Evolutionary conservation across 2,329 filamentous ascomycete genomes (phyloP).

Genomic region (Pseudocercospora ulei): DNA sequence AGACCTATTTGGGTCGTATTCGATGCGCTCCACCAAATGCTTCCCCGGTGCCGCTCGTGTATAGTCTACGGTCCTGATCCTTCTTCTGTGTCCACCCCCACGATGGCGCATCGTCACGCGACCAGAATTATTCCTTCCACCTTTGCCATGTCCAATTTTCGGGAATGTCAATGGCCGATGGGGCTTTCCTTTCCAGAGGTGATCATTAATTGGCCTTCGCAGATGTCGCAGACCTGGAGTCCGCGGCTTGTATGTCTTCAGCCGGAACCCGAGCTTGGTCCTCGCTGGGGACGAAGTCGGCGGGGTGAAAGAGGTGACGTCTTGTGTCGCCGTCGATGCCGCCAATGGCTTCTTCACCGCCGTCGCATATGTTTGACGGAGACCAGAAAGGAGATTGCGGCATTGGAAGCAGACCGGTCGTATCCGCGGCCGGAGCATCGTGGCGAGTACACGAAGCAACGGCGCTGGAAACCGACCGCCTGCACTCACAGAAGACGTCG

Average conservation of each 20-base stretch:
- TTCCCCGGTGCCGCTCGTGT: constrained; percentile 65
- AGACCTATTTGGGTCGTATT: constrained; percentile 87
- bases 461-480: neutral
- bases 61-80: constrained; percentile 89
- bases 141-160: constrained; percentile 86
- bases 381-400: constrained; percentile 41
- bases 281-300: constrained; percentile 31
- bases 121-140: constrained; percentile 81
- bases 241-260: constrained; percentile 85
- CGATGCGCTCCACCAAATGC: constrained; percentile 84
- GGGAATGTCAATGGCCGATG: constrained; percentile 73
- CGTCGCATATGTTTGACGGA: constrained; percentile 47
- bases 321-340: constrained; percentile 24
- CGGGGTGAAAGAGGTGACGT: constrained; percentile 31
- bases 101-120: constrained; percentile 80
- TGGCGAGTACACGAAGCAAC: constrained; percentile 8
- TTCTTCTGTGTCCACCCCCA: constrained; percentile 82
- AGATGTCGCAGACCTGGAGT: constrained; percentile 90
- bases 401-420: constrained; percentile 44
- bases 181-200: constrained; percentile 89
- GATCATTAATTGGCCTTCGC: constrained; percentile 85
- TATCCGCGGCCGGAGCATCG: constrained; percentile 59
- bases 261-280: constrained; percentile 37
- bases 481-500: too few species aligned
- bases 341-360: constrained; percentile 32